A percentile compares a stretch with the other conserved stretches of the same genome.
phyloP scores from a whole-genome alignment of 1,139 yeast genomes.

The Debaryomyces subglobosus region DNA sequence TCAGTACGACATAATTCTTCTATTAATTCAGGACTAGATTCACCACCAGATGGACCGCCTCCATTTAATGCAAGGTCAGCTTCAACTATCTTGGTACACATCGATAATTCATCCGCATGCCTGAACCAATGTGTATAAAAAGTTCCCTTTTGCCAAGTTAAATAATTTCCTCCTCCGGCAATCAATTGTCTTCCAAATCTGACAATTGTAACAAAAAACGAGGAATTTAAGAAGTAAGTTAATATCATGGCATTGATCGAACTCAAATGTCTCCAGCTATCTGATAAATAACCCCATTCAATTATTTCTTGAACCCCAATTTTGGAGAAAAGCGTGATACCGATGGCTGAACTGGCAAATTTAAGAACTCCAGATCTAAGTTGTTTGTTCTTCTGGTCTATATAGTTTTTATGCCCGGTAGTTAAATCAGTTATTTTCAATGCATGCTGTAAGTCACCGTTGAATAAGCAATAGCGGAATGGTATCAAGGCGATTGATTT shows the following conservation, averaged over 20 bases:
- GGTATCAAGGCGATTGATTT: slow-evolving; percentile 60
- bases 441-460: slow-evolving; percentile 62
- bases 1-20: slow-evolving; percentile 44
- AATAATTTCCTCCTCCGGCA: slow-evolving; percentile 55
- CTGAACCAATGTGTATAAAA: slow-evolving; percentile 66
- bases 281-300: slow-evolving; percentile 36
- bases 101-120: slow-evolving; percentile 69
- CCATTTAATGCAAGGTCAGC: slow-evolving; percentile 61
- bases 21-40: slow-evolving; percentile 35
- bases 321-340: slow-evolving; percentile 41
- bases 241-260: slow-evolving; percentile 64
- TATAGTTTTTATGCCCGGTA: slow-evolving; percentile 58
- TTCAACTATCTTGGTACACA: slow-evolving; percentile 67
- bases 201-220: slow-evolving; percentile 63
- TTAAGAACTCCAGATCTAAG: slow-evolving; percentile 33
- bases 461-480: slow-evolving; percentile 58
- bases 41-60: slow-evolving; percentile 39
- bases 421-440: slow-evolving; percentile 62
- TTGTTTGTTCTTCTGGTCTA: slow-evolving; percentile 31
- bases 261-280: slow-evolving; percentile 45
- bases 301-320: slow-evolving; percentile 40
- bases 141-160: slow-evolving; percentile 69
- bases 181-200: slow-evolving; percentile 54
- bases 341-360: slow-evolving; percentile 36
- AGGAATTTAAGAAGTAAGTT: slow-evolving; percentile 64